phyloP scores from a whole-genome alignment of 441 rosid genomes.

The Syzygium malaccense region DNA sequence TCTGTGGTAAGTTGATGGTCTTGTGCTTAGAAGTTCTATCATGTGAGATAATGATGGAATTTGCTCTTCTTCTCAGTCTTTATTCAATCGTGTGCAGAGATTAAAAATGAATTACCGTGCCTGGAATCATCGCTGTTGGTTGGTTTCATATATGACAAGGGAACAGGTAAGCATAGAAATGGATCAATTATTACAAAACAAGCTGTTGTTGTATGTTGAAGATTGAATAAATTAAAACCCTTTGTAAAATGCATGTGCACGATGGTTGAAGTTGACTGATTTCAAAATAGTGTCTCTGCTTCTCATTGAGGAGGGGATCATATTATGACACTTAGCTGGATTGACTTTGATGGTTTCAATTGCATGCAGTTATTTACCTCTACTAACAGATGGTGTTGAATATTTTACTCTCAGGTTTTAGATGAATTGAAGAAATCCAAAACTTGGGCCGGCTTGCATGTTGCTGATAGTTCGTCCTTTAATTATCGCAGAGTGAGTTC shows the following conservation, averaged over 20 bases:
- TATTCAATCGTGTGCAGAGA: constrained; percentile 36
- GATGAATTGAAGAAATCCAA: constrained; percentile 57
- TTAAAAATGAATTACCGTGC: constrained; percentile 97
- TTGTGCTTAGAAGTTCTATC: background rate
- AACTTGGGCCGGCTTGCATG: constrained; percentile 74
- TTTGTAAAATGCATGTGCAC: background rate
- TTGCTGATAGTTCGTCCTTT: constrained; percentile 90
- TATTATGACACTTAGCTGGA: background rate
- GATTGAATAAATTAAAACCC: background rate
- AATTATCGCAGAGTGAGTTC: constrained; percentile 76
- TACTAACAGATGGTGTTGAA: background rate
- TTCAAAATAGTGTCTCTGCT: background rate
- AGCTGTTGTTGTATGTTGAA: background rate
- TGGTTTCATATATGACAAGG: constrained; percentile 69
- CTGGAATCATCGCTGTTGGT: constrained; percentile 98
- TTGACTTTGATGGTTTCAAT: background rate
- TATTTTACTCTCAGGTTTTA: constrained; percentile 46
- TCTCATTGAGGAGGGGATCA: background rate
- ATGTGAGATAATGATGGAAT: background rate
- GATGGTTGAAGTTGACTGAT: background rate
- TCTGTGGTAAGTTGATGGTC: background rate
- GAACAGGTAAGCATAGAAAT: constrained; percentile 48
- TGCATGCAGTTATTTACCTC: background rate
- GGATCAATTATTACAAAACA: background rate
- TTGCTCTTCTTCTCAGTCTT: background rate